A percentile compares a stretch with the other conserved stretches of the same genome.
Evolutionary conservation across 2,329 filamentous ascomycete species (phyloP).

Genomic region (Arthrobotrys conoides): DNA sequence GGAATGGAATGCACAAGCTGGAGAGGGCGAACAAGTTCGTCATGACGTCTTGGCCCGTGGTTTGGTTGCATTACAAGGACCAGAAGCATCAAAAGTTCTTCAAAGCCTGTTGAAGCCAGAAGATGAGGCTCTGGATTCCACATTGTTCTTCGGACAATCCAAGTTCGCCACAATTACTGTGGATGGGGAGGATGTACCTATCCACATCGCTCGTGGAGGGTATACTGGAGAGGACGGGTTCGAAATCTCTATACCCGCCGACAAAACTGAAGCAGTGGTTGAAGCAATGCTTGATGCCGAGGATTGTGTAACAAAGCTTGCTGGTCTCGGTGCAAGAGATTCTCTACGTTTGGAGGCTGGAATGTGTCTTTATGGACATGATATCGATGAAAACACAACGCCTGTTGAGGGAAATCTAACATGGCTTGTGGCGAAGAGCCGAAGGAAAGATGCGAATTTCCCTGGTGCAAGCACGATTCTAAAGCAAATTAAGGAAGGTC

Average conservation of each 20-base stretch:
- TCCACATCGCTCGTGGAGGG: slow-evolving; percentile 87
- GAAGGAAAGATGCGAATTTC: slow-evolving; percentile 77
- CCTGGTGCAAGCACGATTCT: slow-evolving; percentile 85
- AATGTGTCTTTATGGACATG: slow-evolving; percentile 99
- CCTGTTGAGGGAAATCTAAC: slow-evolving; percentile 77
- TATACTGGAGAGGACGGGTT: slow-evolving; percentile 99
- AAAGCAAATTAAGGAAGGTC: slow-evolving; percentile 72
- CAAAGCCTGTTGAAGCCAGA: slow-evolving; percentile 73
- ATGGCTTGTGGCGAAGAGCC: slow-evolving; percentile 88
- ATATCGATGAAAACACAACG: slow-evolving; percentile 84
- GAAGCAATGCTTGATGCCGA: slow-evolving; percentile 76
- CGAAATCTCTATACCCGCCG: slow-evolving; percentile 86
- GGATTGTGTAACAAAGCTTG: slow-evolving; percentile 77
- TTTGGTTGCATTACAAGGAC: slow-evolving; percentile 90
- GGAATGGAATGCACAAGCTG: slow-evolving; percentile 72
- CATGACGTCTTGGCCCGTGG: slow-evolving; percentile 82
- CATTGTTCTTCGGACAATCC: slow-evolving; percentile 85
- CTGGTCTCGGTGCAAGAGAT: slow-evolving; percentile 91
- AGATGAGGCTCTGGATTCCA: slow-evolving; percentile 72
- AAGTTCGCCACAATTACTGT: slow-evolving; percentile 74
- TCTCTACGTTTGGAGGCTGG: slow-evolving; percentile 94
- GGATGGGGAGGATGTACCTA: slow-evolving; percentile 56
- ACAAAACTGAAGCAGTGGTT: slow-evolving; percentile 76
- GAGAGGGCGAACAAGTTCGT: slow-evolving; percentile 72
- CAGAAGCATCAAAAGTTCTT: slow-evolving; percentile 79